A percentile compares a stretch with the other conserved stretches of the same genome.
These are phyloP conservation scores for Colletotrichum truncatum DNA, from an alignment of 2,329 filamentous ascomycete species.

Conservation along the genomic window DNA sequence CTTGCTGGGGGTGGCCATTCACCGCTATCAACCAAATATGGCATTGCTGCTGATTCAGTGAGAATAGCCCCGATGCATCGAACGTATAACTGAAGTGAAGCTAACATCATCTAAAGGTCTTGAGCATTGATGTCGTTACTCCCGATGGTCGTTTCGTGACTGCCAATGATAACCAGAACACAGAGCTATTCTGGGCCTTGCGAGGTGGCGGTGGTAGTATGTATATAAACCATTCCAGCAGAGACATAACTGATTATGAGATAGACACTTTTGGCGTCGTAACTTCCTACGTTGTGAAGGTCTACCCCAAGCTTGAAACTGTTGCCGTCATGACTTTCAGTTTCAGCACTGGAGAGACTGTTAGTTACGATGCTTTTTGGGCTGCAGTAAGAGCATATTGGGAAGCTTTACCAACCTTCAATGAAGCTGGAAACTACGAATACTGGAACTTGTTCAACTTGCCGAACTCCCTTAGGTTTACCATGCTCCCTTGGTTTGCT, in stretches of 20 bases:
- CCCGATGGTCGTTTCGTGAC: constrained; percentile 51
- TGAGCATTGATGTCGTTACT: constrained; percentile 58
- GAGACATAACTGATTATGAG: too few species aligned
- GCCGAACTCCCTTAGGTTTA: constrained; percentile 35
- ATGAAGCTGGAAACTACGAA: constrained; percentile 34
- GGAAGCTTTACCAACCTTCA: constrained; percentile 33
- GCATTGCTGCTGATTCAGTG: constrained; percentile 67
- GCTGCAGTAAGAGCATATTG: constrained; percentile 36
- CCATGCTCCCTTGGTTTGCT: constrained; percentile 41
- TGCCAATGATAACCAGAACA: constrained; percentile 47
- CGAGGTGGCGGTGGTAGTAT: constrained; percentile 50
- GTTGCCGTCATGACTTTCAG: constrained; percentile 54
- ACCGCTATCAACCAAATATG: constrained; percentile 58
- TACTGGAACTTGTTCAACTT: constrained; percentile 37
- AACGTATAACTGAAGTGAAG: constrained; percentile 32
- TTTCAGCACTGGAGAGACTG: constrained; percentile 39
- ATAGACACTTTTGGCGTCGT: constrained; percentile 67
- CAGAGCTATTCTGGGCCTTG: constrained; percentile 60
- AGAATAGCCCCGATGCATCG: constrained; percentile 41
- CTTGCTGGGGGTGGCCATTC: constrained; percentile 68
- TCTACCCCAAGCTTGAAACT: constrained; percentile 49
- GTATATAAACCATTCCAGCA: too few species aligned
- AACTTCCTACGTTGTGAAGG: constrained; percentile 61
- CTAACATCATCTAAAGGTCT: constrained; percentile 6
- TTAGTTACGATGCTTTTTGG: constrained; percentile 37